Base-by-base conservation (phyloP, 805 yeast species). In the Teunomyces cretensis region DNA sequence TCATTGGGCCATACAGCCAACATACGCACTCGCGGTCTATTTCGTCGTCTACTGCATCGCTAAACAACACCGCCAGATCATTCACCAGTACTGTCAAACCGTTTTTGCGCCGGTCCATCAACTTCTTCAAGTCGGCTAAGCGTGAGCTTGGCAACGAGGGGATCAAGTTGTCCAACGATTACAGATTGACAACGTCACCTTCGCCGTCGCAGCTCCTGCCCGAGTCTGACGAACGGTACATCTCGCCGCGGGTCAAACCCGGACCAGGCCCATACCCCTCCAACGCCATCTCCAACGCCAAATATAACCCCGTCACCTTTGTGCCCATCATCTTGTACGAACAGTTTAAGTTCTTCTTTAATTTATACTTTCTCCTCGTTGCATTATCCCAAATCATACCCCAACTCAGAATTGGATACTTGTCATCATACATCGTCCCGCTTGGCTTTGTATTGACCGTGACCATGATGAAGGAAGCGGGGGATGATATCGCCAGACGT, bases 301-400 rank as follows among this genome's bases (percentile, higher is more conserved):
- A 91, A 66, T 94, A 94, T 67, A 88, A 88, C 55, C 88, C 94
- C 2, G 61, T 89, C 30, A 83, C 96, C 1, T 94, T 94, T 58
- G 67, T 94, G 8, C 99, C 99, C 2, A 75, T 88, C 35, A 82
- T 94, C 44, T 75, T 94, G 26, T 95, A 87, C 64, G 97, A 92
- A 62, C 99, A 94, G 72, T 94, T 94, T 81, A 90, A 91, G 70
- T 92, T 94, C 64, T 94, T 94, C 67, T 94, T 90, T 76, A 94
- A 94, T 66, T 70, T 94, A 39, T 94, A 94, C 65, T 94, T 94
- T 61, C 69, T 95, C 42, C 59, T 95, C 15, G 99, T 95, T 52
- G 98, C 99, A 12, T 75, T 95, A 48, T 90, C 97, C 4, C 99
- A 94, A 67, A 84, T 85, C 2, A 76, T 94, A 16, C 97, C 98